Evolutionary conservation across 306 rosid species (phyloP), one percentile per base, ranked within the genome.

Genomic region (Quillaja saponaria): DNA sequence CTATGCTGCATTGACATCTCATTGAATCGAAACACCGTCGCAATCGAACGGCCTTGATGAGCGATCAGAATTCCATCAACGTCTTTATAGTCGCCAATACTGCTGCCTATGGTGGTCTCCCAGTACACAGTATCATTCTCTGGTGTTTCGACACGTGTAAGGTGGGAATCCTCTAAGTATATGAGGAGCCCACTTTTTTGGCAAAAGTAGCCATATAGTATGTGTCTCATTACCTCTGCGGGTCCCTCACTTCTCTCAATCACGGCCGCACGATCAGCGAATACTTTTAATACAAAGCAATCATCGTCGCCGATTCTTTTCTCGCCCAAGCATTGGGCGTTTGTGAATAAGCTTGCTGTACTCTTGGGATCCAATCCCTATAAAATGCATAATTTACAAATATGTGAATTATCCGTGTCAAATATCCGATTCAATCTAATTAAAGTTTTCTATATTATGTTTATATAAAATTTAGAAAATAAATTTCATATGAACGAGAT

Each of bases 31-130:
- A 92, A 92, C 8, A 89, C 90, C 0, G 96, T 92, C 8, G 96
- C 96, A 3, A 89, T 80, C 0, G 99, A 92, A 0, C 96, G 86
- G 51, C 99, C 97, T 39, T 79, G 91, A 70, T 92, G 99, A 0
- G 95, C 99, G 0, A 92, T 85, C 21, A 89, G 49, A 34, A 89
- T 63, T 0, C 97, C 97, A 35, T 86, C 99, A 0, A 89, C 86
- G 34, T 83, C 99, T 50, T 89, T 65, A 10, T 89, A 89, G 52
- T 89, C 99, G 3, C 76, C 87, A 17, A 92, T 89, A 82, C 83
- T 84, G 68, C 99, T 92, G 0, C 99, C 99, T 49, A 89, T 92
- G 21, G 95, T 92, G 47, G 96, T 92, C 80, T 92, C 99, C 99
- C 96, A 89, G 13, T 83, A 92, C 50, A 92, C 87, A 0, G 82